phyloP scores from a whole-genome alignment of 371 early-diverging fungal genomes.

The Gilbertella persicaria region DNA sequence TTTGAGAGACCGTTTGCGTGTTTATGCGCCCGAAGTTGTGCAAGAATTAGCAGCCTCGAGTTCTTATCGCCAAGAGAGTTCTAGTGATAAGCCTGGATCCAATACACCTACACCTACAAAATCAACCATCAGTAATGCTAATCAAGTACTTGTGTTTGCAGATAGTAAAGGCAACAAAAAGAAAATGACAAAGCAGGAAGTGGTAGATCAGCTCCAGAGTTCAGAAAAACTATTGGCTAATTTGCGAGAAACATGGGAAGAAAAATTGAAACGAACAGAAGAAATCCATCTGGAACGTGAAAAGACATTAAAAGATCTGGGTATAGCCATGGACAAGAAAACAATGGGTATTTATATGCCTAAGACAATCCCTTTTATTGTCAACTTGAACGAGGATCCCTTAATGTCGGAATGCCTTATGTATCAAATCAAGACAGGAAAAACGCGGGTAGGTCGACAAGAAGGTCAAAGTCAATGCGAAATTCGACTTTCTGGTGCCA shows the following conservation, averaged over 20 bases:
- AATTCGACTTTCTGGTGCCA: slow-evolving; percentile 74
- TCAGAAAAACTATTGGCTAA: slow-evolving; percentile 88
- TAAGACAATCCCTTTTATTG: slow-evolving; percentile 82
- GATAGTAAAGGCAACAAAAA: slow-evolving; percentile 50
- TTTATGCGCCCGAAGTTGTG: slow-evolving; percentile 62
- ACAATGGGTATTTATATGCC: slow-evolving; percentile 83
- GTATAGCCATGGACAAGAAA: slow-evolving; percentile 74
- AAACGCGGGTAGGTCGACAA: slow-evolving; percentile 69
- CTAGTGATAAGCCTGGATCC: not conserved
- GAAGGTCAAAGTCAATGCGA: slow-evolving; percentile 51
- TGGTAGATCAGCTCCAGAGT: slow-evolving; percentile 80
- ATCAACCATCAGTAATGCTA: slow-evolving; percentile 26
- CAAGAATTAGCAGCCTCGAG: slow-evolving; percentile 22
- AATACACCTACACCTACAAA: slow-evolving; percentile 12
- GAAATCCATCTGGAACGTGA: slow-evolving; percentile 75
- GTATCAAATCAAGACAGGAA: slow-evolving; percentile 81
- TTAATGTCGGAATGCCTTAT: slow-evolving; percentile 89
- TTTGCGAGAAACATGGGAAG: slow-evolving; percentile 85
- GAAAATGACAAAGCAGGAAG: slow-evolving; percentile 58
- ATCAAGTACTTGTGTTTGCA: slow-evolving; percentile 14
- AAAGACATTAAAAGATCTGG: slow-evolving; percentile 76
- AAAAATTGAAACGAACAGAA: slow-evolving; percentile 77
- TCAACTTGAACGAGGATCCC: slow-evolving; percentile 91
- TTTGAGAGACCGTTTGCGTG: slow-evolving; percentile 65
- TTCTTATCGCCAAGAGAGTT: slow-evolving; percentile 5